Base-by-base conservation (phyloP, 179 eudicot species). In the Actinidia polygama region DNA sequence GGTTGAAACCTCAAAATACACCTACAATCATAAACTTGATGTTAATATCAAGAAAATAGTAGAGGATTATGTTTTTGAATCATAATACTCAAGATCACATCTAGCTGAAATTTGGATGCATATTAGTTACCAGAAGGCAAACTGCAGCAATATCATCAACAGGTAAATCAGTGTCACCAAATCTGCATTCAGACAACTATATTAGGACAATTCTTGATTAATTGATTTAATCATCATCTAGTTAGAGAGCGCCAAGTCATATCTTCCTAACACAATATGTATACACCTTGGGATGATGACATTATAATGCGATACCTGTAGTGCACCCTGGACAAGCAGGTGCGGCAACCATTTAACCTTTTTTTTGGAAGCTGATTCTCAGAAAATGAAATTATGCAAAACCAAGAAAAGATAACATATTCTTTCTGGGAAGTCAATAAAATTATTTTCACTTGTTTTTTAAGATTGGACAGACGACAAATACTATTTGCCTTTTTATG, bases 71-170 rank as follows among this genome's bases (percentile, higher is more conserved):
- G 15, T 10, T 57, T 19, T 54, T 7, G 16, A 76, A 47, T 75
- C 81, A 82, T 4, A 3, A 55, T 21, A 57, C 59, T 49, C 78
- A 49, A 36, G 24, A 73, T 83, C 6, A 14, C 40, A 80, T 55
- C 36, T 47, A 81, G 79, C 58, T 57, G 51, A 68, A 21, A 81
- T 46, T 55, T 55, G 59, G 62, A 80, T 75, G n/a, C 18, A 24
- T 1, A 46, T 74, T 75, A 79, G 19, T 85, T 93, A 95, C 99
- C 90, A 95, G 94, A 80, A 95, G 99, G 82, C 88, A 81, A 36
- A 91, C 99, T 24, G 99, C 99, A 83, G 99, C 97, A 85, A 95
- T 92, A 84, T 95, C 99, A 86, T 95, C 99, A 64, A 95, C 66
- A 44, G 98, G 99, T 85, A 95, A 90, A 89, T 95, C 99, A 81